These are phyloP conservation scores for Melastoma candidum DNA, from an alignment of 441 rosid species.

Conservation along the genomic window DNA sequence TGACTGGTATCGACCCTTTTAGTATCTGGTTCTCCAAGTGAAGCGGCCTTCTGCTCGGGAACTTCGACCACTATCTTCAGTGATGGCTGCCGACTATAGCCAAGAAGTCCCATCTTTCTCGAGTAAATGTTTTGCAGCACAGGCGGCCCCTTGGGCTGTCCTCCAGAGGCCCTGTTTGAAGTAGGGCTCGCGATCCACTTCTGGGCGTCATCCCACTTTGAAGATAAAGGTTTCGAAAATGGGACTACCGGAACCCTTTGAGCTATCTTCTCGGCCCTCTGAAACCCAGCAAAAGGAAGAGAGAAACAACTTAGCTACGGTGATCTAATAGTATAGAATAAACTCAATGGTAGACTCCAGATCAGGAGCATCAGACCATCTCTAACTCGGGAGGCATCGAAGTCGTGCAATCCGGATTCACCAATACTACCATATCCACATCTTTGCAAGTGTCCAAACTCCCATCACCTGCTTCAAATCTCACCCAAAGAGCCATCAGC, in stretches of 20 bases:
- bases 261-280: constrained; percentile 32
- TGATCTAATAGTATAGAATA: constrained; percentile 24
- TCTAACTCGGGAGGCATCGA: constrained; percentile 23
- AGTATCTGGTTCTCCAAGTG: constrained; percentile 60
- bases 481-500: neutral
- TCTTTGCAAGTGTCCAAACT: constrained; percentile 66
- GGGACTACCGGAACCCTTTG: constrained; percentile 41
- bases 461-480: constrained; percentile 29
- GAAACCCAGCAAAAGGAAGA: constrained; percentile 37
- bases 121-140: constrained; percentile 25
- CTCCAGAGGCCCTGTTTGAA: constrained; percentile 35
- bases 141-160: constrained; percentile 28
- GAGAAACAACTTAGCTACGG: constrained; percentile 22
- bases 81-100: constrained; percentile 48
- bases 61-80: constrained; percentile 57
- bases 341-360: constrained; percentile 27
- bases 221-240: constrained; percentile 53
- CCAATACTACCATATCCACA: constrained; percentile 66
- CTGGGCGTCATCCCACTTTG: constrained; percentile 83
- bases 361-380: constrained; percentile 15
- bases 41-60: constrained; percentile 35
- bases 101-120: constrained; percentile 39
- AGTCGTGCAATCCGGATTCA: constrained; percentile 44
- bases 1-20: constrained; percentile 60
- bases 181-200: constrained; percentile 75